phyloP scores from a whole-genome alignment of 2,329 filamentous ascomycete species.

The Aureobasidium zeae region DNA sequence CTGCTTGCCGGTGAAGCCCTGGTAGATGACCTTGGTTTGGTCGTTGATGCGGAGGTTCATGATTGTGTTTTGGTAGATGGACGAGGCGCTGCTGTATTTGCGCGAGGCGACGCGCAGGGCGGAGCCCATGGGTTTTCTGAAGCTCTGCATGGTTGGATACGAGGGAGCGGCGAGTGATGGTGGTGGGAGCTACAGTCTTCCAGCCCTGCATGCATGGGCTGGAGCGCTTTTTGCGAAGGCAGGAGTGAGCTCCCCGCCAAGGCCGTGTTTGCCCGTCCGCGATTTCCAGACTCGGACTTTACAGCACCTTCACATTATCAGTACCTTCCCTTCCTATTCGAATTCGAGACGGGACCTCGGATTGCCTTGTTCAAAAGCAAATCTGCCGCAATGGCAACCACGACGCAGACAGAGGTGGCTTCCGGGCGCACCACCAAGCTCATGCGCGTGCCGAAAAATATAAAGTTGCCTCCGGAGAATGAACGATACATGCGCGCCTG shows the following conservation, averaged over 20 bases:
- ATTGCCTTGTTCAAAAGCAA: too few species aligned
- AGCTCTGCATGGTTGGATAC: conserved; percentile 80
- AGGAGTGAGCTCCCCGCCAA: too few species aligned
- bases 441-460: conserved; percentile 53
- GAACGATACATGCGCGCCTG: conserved; percentile 91
- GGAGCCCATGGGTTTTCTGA: conserved; percentile 62
- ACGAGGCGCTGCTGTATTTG: conserved; percentile 63
- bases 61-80: conserved; percentile 39
- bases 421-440: conserved; percentile 41
- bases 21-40: conserved; percentile 91
- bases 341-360: too few species aligned
- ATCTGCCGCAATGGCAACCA: conserved; percentile 52
- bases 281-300: too few species aligned
- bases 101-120: conserved; percentile 57
- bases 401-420: conserved; percentile 54
- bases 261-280: too few species aligned
- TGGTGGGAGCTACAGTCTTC: too few species aligned
- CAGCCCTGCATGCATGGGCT: too few species aligned
- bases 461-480: conserved; percentile 79
- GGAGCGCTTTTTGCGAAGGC: too few species aligned
- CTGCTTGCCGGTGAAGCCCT: conserved; percentile 77
- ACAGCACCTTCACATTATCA: too few species aligned
- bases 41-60: conserved; percentile 80
- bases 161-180: conserved; percentile 10
- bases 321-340: too few species aligned